Evolutionary conservation across 352 stramenopile species (phyloP), one percentile per base, ranked within the genome.

Genomic region (Blastocystis sp.): DNA sequence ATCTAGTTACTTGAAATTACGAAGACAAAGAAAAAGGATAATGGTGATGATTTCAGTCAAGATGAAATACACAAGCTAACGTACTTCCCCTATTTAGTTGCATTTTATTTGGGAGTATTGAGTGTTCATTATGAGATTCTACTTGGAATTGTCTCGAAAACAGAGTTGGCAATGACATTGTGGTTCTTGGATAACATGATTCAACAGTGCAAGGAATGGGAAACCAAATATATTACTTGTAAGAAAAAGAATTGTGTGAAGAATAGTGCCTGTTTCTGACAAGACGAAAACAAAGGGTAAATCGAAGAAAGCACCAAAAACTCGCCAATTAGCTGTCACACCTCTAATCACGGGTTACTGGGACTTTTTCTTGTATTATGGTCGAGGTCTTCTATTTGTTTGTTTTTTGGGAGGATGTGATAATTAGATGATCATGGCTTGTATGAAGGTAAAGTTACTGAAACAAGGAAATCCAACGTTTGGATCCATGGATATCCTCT

Each of bases 361-460:
- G 69, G 46, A 49, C 0, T 42, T 80, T 63, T 52, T 80, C 37
- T 3, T 63, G 37, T 37, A 59, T 39, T 80, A 80, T 63, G 37
- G 42, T 49, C 69, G 69, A n/a, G 69, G 69, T 1, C 42, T 80
- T 61, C 69, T 80, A 27, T 80, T 80, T 35, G 69, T 80, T 42
- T 19, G 1, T 19, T 16, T 61, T 39, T 35, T 35, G 32, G 3
- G 1, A 2, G 0, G n/a, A 19, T 6, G 7, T 58, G 2, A 59
- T 32, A 0, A 27, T 27, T 80, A 80, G 69, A 43, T 63, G 21
- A 39, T 80, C 1, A 24, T 63, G 32, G 14, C 21, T 0, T 61
- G 37, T 27, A 6, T 63, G 32, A 27, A 39, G 4, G 21, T 32
- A 19, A 9, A 32, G 9, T 37, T 80, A 9, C 27, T 56, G 7